Evolutionary conservation across 2,329 filamentous ascomycete species (phyloP), one percentile per base, ranked within the genome.

Genomic region (Xylariaceae sp.): DNA sequence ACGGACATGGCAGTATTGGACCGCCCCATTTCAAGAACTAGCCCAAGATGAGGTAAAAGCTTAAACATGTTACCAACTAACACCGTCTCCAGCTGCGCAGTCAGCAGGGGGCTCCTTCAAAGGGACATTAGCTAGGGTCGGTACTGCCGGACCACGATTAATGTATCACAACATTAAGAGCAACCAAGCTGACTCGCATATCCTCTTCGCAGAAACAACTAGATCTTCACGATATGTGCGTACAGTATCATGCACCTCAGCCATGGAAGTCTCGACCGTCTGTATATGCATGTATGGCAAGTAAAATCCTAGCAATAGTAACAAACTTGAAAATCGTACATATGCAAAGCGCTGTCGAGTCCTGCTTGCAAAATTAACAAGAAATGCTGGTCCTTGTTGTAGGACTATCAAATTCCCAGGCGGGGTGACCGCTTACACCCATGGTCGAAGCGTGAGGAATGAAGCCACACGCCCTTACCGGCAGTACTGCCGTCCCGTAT

Each of bases 381-480:
- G n/a, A n/a, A n/a, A n/a, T n/a, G n/a, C n/a, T n/a, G n/a, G n/a
- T n/a, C 27, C 10, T 24, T 3, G 23, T 36, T 45, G 29, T 26
- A 35, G 29, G 13, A 15, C 29, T 33, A 10, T 20, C 16, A 27
- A 55, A 21, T 18, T 10, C 26, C 24, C 10, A 13, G 23, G 32
- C 49, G 50, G 50, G 29, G 18, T 53, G n/a, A 40, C 54, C 50
- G 50, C 33, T 27, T 10, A 35, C 30, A 41, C 27, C 18, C 43
- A 40, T 24, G 26, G 18, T n/a, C 10, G 32, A 53, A 42, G 29
- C 50, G 33, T 41, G 29, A 32, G 23, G 11, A 32, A 45, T 50
- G 49, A 39, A 36, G 15, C 40, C 15, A 33, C 29, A 44, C 44
- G 30, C 20, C 18, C 39, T 32, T 9, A 20, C 24, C n/a, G 42